Base-by-base conservation (phyloP, 768 basidiomycete genomes). In the Boletus fagicola region DNA sequence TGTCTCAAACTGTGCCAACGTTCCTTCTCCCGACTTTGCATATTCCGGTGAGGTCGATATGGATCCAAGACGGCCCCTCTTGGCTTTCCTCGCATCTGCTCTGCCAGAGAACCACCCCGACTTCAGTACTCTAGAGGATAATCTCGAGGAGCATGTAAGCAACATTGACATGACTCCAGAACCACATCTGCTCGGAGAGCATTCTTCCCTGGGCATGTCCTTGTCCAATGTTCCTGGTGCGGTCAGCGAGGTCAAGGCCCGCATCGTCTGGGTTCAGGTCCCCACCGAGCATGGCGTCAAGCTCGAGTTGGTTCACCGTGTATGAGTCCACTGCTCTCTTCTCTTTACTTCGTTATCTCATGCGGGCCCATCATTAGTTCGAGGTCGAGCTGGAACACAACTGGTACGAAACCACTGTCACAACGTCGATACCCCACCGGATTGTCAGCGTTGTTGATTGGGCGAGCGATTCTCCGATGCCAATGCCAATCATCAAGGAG, bases 311-410 rank as follows among this genome's bases (percentile, higher is more conserved):
- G 92, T 92, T 5, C 98, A 73, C 36, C 58, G 58, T 10, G 68
- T 74, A 55, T n/a, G 72, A 48, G 18, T 45, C 5, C 13, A 20
- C 12, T 12, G 0, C 4, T 11, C 11, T 15, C n/a, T 18, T 20
- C 9, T 5, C 12, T 42, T 13, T 5, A 4, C 9, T 28, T 6
- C 24, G 12, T 30, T 5, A 5, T 47, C 58, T 65, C n/a, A 63
- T 12, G 16, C 3, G n/a, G 5, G 20, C 11, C 5, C 16, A 10
- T 45, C 26, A 18, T 55, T 15, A 88, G 85, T 89, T 94, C 65
- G 92, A 94, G 68, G 88, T 96, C 45, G 90, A 94, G 79, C 92
- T 96, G 89, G 68, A 86, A 67, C 87, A 97, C 75, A 98, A 94
- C 74, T 96, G 92, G 92, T 98, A 98, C 65, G 94, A 98, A 72